These are phyloP conservation scores for Kwoniella newhampshirensis DNA, from an alignment of 768 basidiomycete genomes.

Conservation along the genomic window DNA sequence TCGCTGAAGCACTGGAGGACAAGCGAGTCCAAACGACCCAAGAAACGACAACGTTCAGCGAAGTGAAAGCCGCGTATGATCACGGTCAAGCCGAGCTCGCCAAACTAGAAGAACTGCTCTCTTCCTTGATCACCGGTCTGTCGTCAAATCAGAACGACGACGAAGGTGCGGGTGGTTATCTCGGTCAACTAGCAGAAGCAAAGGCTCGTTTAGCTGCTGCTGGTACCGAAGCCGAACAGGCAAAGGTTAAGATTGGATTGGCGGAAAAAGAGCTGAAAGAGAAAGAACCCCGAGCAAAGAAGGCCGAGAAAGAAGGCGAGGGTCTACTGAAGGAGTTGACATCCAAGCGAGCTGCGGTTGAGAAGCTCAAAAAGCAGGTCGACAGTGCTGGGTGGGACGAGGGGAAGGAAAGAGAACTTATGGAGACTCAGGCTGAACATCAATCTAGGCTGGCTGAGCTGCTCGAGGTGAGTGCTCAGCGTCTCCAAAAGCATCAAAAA, in stretches of 20 bases:
- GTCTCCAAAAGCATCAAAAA: too few relatives aligned
- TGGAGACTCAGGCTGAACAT: conserved; percentile 60
- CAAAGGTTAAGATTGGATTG: conserved; percentile 70
- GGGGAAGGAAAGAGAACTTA: conserved; percentile 66
- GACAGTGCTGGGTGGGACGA: conserved; percentile 71
- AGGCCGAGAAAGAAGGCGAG: conserved; percentile 77
- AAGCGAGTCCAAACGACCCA: conserved; percentile 65
- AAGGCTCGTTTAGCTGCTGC: conserved; percentile 72
- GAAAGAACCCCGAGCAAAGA: conserved; percentile 76
- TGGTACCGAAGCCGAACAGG: conserved; percentile 79
- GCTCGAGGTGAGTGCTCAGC: conserved; percentile 68
- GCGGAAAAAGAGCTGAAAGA: conserved; percentile 72
- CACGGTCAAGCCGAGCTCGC: conserved; percentile 63
- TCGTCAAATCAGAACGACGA: conserved; percentile 63
- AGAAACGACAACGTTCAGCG: conserved; percentile 61
- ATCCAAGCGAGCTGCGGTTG: conserved; percentile 56
- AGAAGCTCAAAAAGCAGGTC: conserved; percentile 60
- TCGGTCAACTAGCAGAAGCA: conserved; percentile 91
- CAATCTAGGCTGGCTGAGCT: conserved; percentile 61
- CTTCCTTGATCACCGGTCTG: conserved; percentile 89
- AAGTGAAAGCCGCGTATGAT: conserved; percentile 69
- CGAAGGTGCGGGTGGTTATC: conserved; percentile 78
- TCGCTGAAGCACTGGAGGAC: conserved; percentile 60
- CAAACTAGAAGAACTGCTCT: conserved; percentile 86
- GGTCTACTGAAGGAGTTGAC: conserved; percentile 72